Percentiles rank a stretch among this genome's conserved stretches.
Conservation (phyloP, 441 rosid species). For the Jatropha podagrica region DNA sequence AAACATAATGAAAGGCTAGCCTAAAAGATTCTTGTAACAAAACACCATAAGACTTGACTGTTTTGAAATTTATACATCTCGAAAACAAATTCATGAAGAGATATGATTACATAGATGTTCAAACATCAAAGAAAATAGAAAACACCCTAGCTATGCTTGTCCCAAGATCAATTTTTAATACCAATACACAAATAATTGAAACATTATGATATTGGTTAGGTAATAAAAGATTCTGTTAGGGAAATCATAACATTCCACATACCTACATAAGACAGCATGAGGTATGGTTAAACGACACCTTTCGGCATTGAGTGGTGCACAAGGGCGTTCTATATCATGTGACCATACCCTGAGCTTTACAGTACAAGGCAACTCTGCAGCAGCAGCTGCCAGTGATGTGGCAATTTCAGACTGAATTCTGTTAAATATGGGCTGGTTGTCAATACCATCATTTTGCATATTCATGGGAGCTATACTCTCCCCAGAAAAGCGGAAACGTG, state of each 20-base stretch:
- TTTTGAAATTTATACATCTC: not conserved
- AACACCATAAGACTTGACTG: slow-evolving; percentile 2
- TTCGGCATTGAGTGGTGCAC: slow-evolving; percentile 45
- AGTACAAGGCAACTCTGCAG: slow-evolving; percentile 85
- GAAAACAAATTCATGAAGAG: slow-evolving; percentile 5
- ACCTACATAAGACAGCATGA: slow-evolving; percentile 95
- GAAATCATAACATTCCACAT: slow-evolving; percentile 25
- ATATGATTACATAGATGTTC: not conserved
- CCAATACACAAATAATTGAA: not conserved
- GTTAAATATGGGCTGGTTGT: slow-evolving; percentile 50
- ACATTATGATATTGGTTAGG: not conserved
- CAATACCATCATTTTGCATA: slow-evolving; percentile 37
- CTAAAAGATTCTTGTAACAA: slow-evolving; percentile 3
- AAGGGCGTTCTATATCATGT: slow-evolving; percentile 65
- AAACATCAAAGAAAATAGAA: not conserved
- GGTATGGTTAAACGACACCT: slow-evolving; percentile 70
- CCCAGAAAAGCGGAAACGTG: slow-evolving; percentile 42
- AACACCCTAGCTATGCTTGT: slow-evolving; percentile 1
- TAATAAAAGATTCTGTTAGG: slow-evolving; percentile 2
- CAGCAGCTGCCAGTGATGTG: slow-evolving; percentile 66
- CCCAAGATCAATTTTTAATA: not conserved
- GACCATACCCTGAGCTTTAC: slow-evolving; percentile 84
- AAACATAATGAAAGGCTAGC: slow-evolving; percentile 10
- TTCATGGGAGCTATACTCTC: slow-evolving; percentile 46
- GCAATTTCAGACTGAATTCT: slow-evolving; percentile 76